These are phyloP conservation scores for Epichloe brachyelytri DNA, from an alignment of 2,329 filamentous ascomycete genomes.

Conservation along the genomic window DNA sequence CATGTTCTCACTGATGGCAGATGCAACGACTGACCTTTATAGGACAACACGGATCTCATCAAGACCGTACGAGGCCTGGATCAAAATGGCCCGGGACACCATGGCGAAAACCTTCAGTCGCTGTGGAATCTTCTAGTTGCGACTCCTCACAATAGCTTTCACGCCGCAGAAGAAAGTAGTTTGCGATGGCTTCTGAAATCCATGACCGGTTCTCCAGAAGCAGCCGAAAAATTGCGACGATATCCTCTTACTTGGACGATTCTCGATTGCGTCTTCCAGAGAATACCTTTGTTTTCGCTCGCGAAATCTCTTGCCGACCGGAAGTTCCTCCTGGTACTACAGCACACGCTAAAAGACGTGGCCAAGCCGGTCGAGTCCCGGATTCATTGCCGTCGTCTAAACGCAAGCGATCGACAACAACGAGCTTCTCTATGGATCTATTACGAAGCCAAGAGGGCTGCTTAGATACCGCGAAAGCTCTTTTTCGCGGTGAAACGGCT, in stretches of 20 bases:
- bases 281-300: slow-evolving; percentile 56
- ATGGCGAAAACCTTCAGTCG: slow-evolving; percentile 33
- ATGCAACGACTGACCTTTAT: background rate
- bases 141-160: slow-evolving; percentile 29
- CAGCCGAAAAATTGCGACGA: slow-evolving; percentile 39
- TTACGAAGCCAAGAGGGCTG: slow-evolving; percentile 29
- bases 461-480: slow-evolving; percentile 31
- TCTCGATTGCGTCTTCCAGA: slow-evolving; percentile 44
- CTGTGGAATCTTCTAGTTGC: slow-evolving; percentile 37
- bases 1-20: background rate
- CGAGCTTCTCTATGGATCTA: slow-evolving; percentile 25
- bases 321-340: slow-evolving; percentile 52
- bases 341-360: slow-evolving; percentile 50
- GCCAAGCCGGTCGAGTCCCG: slow-evolving; percentile 21
- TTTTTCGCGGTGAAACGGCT: slow-evolving; percentile 35
- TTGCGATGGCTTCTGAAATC: slow-evolving; percentile 51
- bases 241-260: slow-evolving; percentile 49
- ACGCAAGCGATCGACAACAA: slow-evolving; percentile 30
- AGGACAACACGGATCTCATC: slow-evolving; percentile 30
- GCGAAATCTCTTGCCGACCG: slow-evolving; percentile 60
- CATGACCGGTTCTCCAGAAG: slow-evolving; percentile 35
- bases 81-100: slow-evolving; percentile 31
- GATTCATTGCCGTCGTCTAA: slow-evolving; percentile 21
- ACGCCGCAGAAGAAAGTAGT: slow-evolving; percentile 43
- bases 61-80: slow-evolving; percentile 42